Evolutionary conservation across 768 basidiomycete genomes (phyloP), one percentile per base, ranked within the genome.

Genomic region (Amylocystis lapponica): DNA sequence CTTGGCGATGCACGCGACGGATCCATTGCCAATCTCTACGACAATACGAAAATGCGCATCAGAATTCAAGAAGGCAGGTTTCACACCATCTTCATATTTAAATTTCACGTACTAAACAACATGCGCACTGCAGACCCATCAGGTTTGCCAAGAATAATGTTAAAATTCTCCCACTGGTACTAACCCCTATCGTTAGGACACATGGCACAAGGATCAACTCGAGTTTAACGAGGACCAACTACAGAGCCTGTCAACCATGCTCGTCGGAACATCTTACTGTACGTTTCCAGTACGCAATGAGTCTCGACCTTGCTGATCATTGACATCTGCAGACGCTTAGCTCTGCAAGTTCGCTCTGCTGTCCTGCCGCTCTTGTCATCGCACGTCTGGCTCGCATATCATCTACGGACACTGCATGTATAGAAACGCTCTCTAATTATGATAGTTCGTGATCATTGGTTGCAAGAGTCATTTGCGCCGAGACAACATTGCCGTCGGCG

Each of bases 231-330:
- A 95, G 63, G 91, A 94, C 56, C 91, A 93, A 56, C 63, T 93
- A 37, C 84, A 88, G 59, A 85, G 79, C 52, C 74, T 95, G 52
- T 87, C 88, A 20, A 82, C 83, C 29, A 91, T 93, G 79, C 71
- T 94, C 27, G 86, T 89, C 22, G 91, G 91, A 33, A 94, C 88
- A 36, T 92, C 86, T 13, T 90, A 90, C 58, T 89, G 86, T 86
- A 58, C 68, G 81, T 68, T n/a, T 14, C n/a, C n/a, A n/a, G n/a
- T n/a, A n/a, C 7, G n/a, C n/a, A n/a, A n/a, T n/a, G n/a, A n/a
- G n/a, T n/a, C n/a, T n/a, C n/a, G n/a, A n/a, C n/a, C n/a, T n/a
- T n/a, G n/a, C n/a, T n/a, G n/a, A n/a, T n/a, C 27, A 27, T 34
- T 36, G 22, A 21, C 10, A 4, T 6, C 10, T 20, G 5, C 43